A percentile compares a stretch with the other conserved stretches of the same genome.
These are phyloP conservation scores for Diaporthe citrichinensis DNA, from an alignment of 2,329 filamentous ascomycete genomes.

Conservation along the genomic window DNA sequence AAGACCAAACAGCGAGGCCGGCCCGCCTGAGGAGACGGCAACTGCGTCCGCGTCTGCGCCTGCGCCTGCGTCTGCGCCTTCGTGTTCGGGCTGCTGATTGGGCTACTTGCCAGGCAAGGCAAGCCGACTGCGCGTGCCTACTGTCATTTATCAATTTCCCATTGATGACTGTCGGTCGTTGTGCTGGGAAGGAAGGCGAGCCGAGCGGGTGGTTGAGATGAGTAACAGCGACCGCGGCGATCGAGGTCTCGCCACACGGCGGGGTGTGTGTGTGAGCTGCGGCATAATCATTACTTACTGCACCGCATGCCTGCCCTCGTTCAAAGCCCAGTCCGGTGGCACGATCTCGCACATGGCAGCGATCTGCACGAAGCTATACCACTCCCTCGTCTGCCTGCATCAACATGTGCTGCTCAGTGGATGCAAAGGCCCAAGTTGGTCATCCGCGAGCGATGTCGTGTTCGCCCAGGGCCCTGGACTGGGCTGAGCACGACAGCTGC, in stretches of 20 bases:
- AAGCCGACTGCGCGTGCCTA: background rate
- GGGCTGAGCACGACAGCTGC: conserved; percentile 9
- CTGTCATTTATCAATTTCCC: conserved; percentile 22
- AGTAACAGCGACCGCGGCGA: conserved; percentile 17
- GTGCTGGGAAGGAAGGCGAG: conserved; percentile 8
- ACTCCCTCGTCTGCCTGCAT: conserved; percentile 8
- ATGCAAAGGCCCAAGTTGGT: background rate
- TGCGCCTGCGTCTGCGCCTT: background rate
- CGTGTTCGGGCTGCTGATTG: conserved; percentile 5
- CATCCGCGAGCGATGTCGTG: too few species aligned
- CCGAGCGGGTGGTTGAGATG: conserved; percentile 15
- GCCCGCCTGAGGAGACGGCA: conserved; percentile 9
- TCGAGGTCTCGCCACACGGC: conserved; percentile 28
- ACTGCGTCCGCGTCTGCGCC: background rate
- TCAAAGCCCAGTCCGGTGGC: conserved; percentile 1
- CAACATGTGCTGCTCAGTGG: background rate
- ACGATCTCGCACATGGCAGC: conserved; percentile 1
- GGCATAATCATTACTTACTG: background rate
- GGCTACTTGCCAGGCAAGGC: background rate
- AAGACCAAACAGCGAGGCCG: conserved; percentile 17
- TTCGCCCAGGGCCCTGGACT: background rate
- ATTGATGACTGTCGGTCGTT: background rate
- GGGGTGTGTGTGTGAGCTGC: conserved; percentile 7
- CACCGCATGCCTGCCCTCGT: background rate
- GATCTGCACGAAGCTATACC: conserved; percentile 25